These are phyloP conservation scores for Schizophyllum commune DNA, from an alignment of 1,284 basidiomycete genomes.

Conservation along the genomic window DNA sequence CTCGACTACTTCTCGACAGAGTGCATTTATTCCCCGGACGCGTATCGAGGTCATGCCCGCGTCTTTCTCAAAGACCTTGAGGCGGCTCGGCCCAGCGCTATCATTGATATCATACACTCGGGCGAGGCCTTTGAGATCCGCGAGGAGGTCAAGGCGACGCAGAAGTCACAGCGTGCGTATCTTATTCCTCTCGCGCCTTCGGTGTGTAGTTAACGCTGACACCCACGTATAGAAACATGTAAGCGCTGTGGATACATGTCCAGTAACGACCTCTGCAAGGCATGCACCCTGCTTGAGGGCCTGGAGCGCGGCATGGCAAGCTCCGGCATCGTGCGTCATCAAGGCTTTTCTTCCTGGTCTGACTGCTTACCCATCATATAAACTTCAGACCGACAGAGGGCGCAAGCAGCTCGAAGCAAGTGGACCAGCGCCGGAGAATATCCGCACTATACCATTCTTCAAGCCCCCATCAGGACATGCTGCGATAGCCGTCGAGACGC, in stretches of 20 bases:
- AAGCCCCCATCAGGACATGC: not conserved
- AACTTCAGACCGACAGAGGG: conserved; percentile 55
- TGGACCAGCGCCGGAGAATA: conserved; percentile 46
- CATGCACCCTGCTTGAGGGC: conserved; percentile 84
- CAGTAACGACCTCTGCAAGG: conserved; percentile 89
- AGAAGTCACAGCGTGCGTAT: conserved; percentile 71
- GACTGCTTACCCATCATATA: not conserved
- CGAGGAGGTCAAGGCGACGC: conserved; percentile 68
- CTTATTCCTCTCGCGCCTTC: not conserved
- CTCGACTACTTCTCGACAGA: conserved; percentile 99
- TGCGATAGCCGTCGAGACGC: not conserved
- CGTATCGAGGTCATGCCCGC: conserved; percentile 94
- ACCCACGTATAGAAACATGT: conserved; percentile 62
- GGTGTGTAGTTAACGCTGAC: not conserved
- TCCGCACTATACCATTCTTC: conserved; percentile 65
- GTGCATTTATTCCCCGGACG: conserved; percentile 98
- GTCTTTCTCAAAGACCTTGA: conserved; percentile 95
- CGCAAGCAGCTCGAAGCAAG: conserved; percentile 54
- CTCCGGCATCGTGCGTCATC: conserved; percentile 55
- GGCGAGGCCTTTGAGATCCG: conserved; percentile 84
- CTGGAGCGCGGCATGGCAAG: conserved; percentile 77
- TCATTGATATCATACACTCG: conserved; percentile 97
- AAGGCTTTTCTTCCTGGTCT: not conserved
- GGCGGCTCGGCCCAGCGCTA: conserved; percentile 86
- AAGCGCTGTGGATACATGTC: conserved; percentile 89